Base-by-base conservation (phyloP, 352 stramenopile genomes). In the Globisporangium nagaii region DNA sequence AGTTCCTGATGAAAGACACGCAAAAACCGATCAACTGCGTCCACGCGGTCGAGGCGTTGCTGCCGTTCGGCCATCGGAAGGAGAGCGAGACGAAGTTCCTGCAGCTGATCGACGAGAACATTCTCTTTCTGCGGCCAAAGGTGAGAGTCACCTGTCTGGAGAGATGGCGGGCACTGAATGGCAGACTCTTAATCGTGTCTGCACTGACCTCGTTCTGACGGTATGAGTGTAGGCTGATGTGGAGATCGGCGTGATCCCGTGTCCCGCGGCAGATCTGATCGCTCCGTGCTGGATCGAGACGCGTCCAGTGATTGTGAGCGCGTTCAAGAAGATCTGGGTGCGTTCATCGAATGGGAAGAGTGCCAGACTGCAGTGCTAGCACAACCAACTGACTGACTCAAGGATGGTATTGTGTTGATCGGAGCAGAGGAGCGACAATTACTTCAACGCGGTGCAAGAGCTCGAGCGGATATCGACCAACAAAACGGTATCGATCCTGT, bases 171-270 rank as follows among this genome's bases (percentile, higher is more conserved):
- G 1, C 2, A 36, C 15, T 5, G 19, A 22, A 4, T 28, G 15
- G 27, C 20, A 41, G 37, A 30, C 12, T 47, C 1, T 34, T 20
- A 12, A 7, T 42, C n/a, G 11, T 5, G 28, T 22, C 10, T 58
- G n/a, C n/a, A n/a, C n/a, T n/a, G n/a, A n/a, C n/a, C 19, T 31
- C 22, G 35, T 46, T 19, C 19, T 55, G 36, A 8, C 3, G 45
- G 5, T 31, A n/a, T n/a, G n/a, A n/a, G 27, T 44, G 24, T 40
- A 87, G 78, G 71, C 63, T 42, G 68, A 58, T n/a, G 66, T 92
- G 19, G 81, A 88, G 53, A 88, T 92, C 53, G 66, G 76, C 17
- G 79, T 92, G 11, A 60, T 90, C 24, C 79, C 81, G 17, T 88
- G 79, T 41, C 62, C 76, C 11, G 60, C 67, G 20, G 64, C 66